Base-by-base conservation (phyloP, 2,329 filamentous ascomycete genomes). In the Aureobasidium uvarum region DNA sequence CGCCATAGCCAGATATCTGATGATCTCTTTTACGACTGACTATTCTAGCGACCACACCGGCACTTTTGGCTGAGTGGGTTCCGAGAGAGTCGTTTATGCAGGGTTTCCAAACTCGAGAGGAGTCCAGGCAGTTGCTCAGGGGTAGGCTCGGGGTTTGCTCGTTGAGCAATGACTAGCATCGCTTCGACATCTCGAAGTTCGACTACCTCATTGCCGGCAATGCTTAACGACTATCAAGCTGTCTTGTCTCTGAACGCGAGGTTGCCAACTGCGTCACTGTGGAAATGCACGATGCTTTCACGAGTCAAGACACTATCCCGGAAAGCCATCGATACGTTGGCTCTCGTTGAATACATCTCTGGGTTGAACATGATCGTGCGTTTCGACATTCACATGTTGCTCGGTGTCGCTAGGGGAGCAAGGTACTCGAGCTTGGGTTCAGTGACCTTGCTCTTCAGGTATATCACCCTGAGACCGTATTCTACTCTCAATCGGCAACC, bases 91-190 rank as follows among this genome's bases (percentile, higher is more conserved):
- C 20, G 3, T 31, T 8, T 20, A 56, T 43, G 52, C 36, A 56
- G 54, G 39, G 54, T 33, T 1, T 43, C 11, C 1, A 2, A 5
- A 36, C 11, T 38, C 3, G 33, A 39, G 33, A 39, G 31, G n/a
- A 25, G 6, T 58, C n/a, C 14, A 43, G 54, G 54, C 38, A 58
- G 23, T 25, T 58, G 54, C 38, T 45, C 33, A 58, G 54, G 54
- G 39, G 39, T 28, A 20, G 16, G 16, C 14, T 58, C 54, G 38
- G 39, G 16, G 16, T 58, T 43, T 33, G 25, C 7, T 58, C 39
- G 25, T 31, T 33, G 6, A 31, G 6, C 4, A 33, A 25, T 14
- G 43, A 25, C 20, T 46, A 14, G 20, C 11, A 1, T 23, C 10
- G 23, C 43, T 25, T 25, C 2, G 14, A 6, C 5, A 7, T 25